Evolutionary conservation across 306 rosid genomes (phyloP).

Genomic region (Vigna unguiculata): DNA sequence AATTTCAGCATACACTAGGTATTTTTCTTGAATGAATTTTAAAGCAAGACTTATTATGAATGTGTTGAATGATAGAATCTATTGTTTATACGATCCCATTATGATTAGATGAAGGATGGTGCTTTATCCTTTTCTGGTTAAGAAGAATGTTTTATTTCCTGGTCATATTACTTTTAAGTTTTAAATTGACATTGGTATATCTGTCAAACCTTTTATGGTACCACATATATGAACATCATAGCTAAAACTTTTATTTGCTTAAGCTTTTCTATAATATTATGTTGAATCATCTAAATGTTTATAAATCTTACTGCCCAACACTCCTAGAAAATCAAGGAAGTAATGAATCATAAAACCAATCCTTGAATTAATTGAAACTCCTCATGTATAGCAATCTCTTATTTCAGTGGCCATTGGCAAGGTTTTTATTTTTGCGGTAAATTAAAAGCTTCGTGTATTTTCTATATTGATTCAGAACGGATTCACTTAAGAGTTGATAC

Average conservation of each 20-base stretch:
- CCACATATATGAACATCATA: slow-evolving; percentile 8
- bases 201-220: neutral
- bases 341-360: slow-evolving; percentile 18
- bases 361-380: slow-evolving; percentile 1
- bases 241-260: slow-evolving; percentile 2
- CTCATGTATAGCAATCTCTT: neutral
- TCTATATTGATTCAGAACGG: too few relatives aligned
- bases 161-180: slow-evolving; percentile 4
- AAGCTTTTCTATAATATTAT: slow-evolving; percentile 1
- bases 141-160: slow-evolving; percentile 23
- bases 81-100: neutral
- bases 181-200: slow-evolving; percentile 8
- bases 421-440: slow-evolving; percentile 8
- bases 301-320: neutral
- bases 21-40: slow-evolving; percentile 22
- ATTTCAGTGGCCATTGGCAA: slow-evolving; percentile 8
- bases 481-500: neutral
- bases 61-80: slow-evolving; percentile 32
- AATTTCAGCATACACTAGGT: slow-evolving; percentile 90
- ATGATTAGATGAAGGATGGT: neutral
- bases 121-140: neutral
- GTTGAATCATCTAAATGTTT: slow-evolving; percentile 24
- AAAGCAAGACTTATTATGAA: neutral
- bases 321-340: neutral
- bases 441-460: neutral